phyloP scores from a whole-genome alignment of 352 stramenopile species.

The Elongisporangium anandrum region DNA sequence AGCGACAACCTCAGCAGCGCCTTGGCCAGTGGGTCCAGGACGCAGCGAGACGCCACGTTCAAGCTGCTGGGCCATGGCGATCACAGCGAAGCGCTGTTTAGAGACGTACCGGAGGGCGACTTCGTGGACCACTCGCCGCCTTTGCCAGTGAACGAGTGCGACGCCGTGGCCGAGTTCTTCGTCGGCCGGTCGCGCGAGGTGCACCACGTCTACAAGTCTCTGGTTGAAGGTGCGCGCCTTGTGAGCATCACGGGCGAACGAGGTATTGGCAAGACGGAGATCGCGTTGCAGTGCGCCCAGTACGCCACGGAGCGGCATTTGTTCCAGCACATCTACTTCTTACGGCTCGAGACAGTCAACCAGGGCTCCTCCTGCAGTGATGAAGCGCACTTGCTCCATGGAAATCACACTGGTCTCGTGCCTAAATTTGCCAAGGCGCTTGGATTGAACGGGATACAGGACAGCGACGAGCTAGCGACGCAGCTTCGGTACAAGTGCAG shows the following conservation, averaged over 20 bases:
- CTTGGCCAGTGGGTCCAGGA: conserved; percentile 2
- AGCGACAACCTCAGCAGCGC: conserved; percentile 15
- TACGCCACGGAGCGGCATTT: conserved; percentile 70
- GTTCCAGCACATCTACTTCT: conserved; percentile 74
- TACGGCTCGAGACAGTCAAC: conserved; percentile 35
- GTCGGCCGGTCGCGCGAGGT: conserved; percentile 77
- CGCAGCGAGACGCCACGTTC: conserved; percentile 46
- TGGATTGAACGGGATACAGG: conserved; percentile 15
- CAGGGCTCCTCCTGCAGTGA: neutral
- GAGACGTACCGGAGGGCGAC: conserved; percentile 35
- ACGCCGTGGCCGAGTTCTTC: conserved; percentile 69
- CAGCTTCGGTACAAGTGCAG: conserved; percentile 40
- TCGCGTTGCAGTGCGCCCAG: conserved; percentile 69
- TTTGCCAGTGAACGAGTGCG: conserved; percentile 61
- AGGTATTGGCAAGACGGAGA: conserved; percentile 79
- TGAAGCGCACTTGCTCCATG: conserved; percentile 4
- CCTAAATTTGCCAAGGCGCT: conserved; percentile 39
- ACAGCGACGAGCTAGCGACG: conserved; percentile 45
- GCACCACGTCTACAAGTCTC: conserved; percentile 69
- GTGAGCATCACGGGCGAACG: conserved; percentile 69
- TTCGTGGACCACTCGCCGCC: conserved; percentile 65
- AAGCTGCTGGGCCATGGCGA: conserved; percentile 76
- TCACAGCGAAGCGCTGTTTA: conserved; percentile 75
- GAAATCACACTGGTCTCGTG: conserved; percentile 8
- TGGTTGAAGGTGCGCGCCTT: conserved; percentile 71